phyloP scores from a whole-genome alignment of 129 eudicot genomes.

The Scalesia atractyloides region DNA sequence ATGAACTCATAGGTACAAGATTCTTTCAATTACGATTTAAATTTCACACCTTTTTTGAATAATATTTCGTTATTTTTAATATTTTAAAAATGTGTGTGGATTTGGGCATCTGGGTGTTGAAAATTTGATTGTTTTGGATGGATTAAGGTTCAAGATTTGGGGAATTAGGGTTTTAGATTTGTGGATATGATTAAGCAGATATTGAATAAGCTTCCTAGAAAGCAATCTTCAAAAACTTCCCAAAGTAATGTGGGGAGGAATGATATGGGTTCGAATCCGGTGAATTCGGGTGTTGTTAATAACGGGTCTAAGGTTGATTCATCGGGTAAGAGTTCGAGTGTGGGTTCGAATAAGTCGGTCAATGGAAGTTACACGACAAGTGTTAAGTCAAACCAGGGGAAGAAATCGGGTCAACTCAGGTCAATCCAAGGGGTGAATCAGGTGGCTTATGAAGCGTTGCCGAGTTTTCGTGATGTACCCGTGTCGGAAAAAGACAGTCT shows the following conservation, averaged over 20 bases:
- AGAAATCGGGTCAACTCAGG: constrained; percentile 37
- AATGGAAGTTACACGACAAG: constrained; percentile 40
- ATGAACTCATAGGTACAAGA: constrained; percentile 36
- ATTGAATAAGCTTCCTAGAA: constrained; percentile 72
- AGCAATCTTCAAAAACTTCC: constrained; percentile 66
- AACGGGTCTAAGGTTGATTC: constrained; percentile 22
- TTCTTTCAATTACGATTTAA: constrained; percentile 12
- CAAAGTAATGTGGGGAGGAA: constrained; percentile 41
- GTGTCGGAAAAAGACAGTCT: constrained; percentile 56
- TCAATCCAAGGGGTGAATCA: too few species aligned
- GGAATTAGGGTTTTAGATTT: constrained; percentile 23
- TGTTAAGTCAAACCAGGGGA: constrained; percentile 41
- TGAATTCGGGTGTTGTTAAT: constrained; percentile 37
- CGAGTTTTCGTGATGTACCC: constrained; percentile 69
- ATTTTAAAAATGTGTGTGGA: constrained; percentile 29
- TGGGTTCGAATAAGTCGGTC: constrained; percentile 20
- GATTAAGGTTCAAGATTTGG: constrained; percentile 8
- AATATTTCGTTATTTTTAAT: constrained; percentile 12
- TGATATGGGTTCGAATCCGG: constrained; percentile 35
- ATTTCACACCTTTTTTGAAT: constrained; percentile 16
- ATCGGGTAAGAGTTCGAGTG: constrained; percentile 40
- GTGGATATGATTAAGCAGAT: constrained; percentile 71
- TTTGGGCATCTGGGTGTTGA: constrained; percentile 26
- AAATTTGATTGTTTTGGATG: constrained; percentile 1
- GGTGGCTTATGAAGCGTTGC: constrained; percentile 50